A percentile compares a stretch with the other conserved stretches of the same genome.
phyloP scores from a whole-genome alignment of 257 asterid genomes.

The Verbena officinalis region DNA sequence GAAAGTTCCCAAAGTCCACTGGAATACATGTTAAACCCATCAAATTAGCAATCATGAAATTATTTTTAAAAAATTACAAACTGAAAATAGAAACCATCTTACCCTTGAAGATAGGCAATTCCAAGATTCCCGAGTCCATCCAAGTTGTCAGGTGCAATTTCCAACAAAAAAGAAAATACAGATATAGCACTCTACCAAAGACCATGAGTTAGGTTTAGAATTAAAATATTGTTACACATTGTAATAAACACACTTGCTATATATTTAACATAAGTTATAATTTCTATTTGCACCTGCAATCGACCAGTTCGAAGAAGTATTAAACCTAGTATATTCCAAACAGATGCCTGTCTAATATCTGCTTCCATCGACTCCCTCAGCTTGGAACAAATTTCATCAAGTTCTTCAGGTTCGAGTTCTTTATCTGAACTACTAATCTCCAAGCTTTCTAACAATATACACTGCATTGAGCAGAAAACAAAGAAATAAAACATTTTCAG shows the following conservation, averaged over 20 bases:
- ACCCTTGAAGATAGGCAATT: constrained; percentile 89
- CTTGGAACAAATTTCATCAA: constrained; percentile 74
- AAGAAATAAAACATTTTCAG: constrained; percentile 22
- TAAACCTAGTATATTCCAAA: constrained; percentile 89
- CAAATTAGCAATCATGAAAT: constrained; percentile 29
- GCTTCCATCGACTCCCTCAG: constrained; percentile 71
- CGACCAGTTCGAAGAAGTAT: constrained; percentile 88
- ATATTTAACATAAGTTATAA: constrained; percentile 29
- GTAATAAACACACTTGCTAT: constrained; percentile 16
- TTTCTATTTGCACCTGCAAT: constrained; percentile 63
- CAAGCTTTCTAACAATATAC: constrained; percentile 79
- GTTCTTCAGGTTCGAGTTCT: constrained; percentile 83
- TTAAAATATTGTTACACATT: constrained; percentile 25
- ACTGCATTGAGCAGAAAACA: constrained; percentile 49
- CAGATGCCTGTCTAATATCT: constrained; percentile 86
- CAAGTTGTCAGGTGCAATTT: constrained; percentile 74
- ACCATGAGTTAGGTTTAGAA: constrained; percentile 33
- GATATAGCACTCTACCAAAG: constrained; percentile 83
- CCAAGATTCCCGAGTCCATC: constrained; percentile 98
- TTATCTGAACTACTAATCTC: constrained; percentile 67
- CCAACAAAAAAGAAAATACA: constrained; percentile 78
- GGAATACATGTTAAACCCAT: constrained; percentile 32
- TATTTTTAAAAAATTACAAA: too few species aligned
- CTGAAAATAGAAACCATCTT: too few species aligned
- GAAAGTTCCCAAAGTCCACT: constrained; percentile 89